A percentile compares a stretch with the other conserved stretches of the same genome.
Evolutionary conservation across 2,329 filamentous ascomycete species (phyloP).

Genomic region (Fusarium secorum): DNA sequence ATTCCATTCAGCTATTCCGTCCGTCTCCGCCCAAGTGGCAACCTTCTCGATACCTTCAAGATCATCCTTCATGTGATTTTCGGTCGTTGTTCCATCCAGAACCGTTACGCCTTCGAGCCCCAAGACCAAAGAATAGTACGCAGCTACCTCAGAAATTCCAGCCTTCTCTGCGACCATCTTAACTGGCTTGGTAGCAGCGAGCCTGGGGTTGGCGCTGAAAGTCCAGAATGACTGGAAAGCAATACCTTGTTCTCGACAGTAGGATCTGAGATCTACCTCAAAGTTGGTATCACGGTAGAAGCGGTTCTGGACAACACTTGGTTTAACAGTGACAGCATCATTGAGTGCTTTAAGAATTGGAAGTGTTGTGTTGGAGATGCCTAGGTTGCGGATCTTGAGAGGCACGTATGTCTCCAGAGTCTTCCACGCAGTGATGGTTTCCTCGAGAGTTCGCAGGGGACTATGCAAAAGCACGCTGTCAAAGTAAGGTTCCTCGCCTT

Average conservation of each 20-base stretch:
- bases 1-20: conserved; percentile 58
- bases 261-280: conserved; percentile 66
- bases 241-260: conserved; percentile 53
- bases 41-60: conserved; percentile 54
- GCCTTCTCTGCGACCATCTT: conserved; percentile 54
- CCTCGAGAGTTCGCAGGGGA: conserved; percentile 52
- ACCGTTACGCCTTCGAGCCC: conserved; percentile 54
- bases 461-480: conserved; percentile 80
- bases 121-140: conserved; percentile 59
- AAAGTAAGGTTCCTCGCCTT: conserved; percentile 59
- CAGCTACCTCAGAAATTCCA: conserved; percentile 50
- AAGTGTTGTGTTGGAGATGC: conserved; percentile 78
- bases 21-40: conserved; percentile 52
- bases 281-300: conserved; percentile 69
- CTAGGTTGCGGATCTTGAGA: conserved; percentile 68
- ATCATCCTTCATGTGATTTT: conserved; percentile 59
- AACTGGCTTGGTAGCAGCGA: conserved; percentile 57
- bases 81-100: conserved; percentile 56
- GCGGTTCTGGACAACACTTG: conserved; percentile 76
- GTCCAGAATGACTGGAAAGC: conserved; percentile 65
- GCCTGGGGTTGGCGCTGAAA: conserved; percentile 54
- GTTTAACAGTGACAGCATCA: conserved; percentile 51
- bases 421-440: conserved; percentile 71
- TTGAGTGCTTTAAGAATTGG: conserved; percentile 63
- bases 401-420: conserved; percentile 73